These are phyloP conservation scores for Aureobasidium sp. DNA, from an alignment of 2,329 filamentous ascomycete species.

Conservation along the genomic window DNA sequence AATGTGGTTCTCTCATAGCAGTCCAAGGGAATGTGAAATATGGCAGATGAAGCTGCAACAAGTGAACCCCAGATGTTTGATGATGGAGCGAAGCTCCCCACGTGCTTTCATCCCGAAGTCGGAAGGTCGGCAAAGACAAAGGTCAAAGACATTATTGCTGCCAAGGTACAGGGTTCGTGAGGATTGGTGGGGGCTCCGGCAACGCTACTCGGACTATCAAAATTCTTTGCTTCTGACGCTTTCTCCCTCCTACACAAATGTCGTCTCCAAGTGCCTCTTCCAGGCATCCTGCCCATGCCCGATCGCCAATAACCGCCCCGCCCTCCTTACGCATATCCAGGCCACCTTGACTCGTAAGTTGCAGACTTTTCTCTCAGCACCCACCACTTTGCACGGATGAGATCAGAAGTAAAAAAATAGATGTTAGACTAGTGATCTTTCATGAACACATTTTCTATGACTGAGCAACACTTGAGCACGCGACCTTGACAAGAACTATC, in stretches of 20 bases:
- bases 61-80: not conserved
- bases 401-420: conserved; percentile 20
- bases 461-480: conserved; percentile 2
- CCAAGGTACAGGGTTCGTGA: not conserved
- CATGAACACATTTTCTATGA: conserved; percentile 5
- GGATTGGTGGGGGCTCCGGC: not conserved
- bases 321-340: not conserved
- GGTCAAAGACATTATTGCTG: no score
- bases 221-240: not conserved
- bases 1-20: not conserved
- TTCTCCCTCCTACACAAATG: conserved; percentile 1
- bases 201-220: not conserved
- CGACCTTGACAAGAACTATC: not conserved
- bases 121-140: not conserved
- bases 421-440: conserved; percentile 37
- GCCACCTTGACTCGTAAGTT: conserved; percentile 5
- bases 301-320: not conserved
- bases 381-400: conserved; percentile 18
- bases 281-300: not conserved
- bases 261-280: not conserved
- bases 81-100: not conserved
- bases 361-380: not conserved
- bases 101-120: not conserved
- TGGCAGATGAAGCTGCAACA: not conserved
- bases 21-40: not conserved